Conservation (phyloP, 1,284 basidiomycete genomes). For the Marasmius fiardii region DNA sequence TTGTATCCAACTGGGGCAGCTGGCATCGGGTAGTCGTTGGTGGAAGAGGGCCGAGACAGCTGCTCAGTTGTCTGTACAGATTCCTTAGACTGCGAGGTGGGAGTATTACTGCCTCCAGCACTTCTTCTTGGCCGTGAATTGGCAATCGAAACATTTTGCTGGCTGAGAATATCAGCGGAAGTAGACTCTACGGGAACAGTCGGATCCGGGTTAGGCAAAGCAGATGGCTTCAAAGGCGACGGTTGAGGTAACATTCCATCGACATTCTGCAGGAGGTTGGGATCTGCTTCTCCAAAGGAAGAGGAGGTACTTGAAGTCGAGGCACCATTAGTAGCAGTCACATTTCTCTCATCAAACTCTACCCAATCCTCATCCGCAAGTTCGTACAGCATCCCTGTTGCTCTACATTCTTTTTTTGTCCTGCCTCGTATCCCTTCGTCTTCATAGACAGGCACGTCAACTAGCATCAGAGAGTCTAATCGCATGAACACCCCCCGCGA, state of each 20-base stretch:
- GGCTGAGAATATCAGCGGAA: conserved; percentile 4
- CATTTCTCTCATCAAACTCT: conserved; percentile 28
- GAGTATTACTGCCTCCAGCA: neutral
- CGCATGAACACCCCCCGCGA: conserved; percentile 66
- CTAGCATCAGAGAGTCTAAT: conserved; percentile 57
- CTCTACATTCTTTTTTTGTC: conserved; percentile 54
- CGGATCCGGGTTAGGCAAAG: conserved; percentile 27
- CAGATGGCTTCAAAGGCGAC: conserved; percentile 28
- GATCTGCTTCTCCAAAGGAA: neutral
- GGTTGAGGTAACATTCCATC: conserved; percentile 20
- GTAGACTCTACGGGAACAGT: conserved; percentile 15
- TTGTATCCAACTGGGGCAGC: conserved; percentile 59
- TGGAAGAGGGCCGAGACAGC: conserved; percentile 36
- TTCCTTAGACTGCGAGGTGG: neutral
- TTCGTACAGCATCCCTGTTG: conserved; percentile 69
- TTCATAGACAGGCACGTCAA: conserved; percentile 37
- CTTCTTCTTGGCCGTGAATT: neutral
- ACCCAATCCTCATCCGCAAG: conserved; percentile 70
- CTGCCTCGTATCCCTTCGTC: conserved; percentile 29
- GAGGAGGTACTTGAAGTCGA: neutral
- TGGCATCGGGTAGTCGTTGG: conserved; percentile 47
- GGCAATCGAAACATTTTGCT: neutral
- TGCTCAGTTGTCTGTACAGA: conserved; percentile 24
- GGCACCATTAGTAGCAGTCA: neutral
- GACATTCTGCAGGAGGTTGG: neutral